Conservation (phyloP, 768 basidiomycete genomes). For the Pleurotus sapidus region DNA sequence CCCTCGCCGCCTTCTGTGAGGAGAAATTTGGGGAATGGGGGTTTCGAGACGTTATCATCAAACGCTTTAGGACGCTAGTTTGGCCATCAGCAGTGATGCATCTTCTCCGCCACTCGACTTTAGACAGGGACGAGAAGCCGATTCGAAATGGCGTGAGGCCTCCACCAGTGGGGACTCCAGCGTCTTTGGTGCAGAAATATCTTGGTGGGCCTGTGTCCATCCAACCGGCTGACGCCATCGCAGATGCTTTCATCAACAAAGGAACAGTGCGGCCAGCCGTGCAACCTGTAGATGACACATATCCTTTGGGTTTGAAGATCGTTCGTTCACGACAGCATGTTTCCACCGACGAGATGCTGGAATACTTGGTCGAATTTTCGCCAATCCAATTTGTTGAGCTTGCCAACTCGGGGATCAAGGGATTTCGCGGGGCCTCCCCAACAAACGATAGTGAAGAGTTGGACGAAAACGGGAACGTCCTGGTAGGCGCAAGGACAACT, state of each 20-base stretch:
- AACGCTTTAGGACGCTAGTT: slow-evolving; percentile 61
- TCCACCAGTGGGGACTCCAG: slow-evolving; percentile 16
- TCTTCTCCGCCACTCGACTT: slow-evolving; percentile 47
- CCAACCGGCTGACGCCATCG: slow-evolving; percentile 11
- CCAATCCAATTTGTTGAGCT: slow-evolving; percentile 50
- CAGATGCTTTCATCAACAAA: slow-evolving; percentile 24
- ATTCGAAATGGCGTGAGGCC: slow-evolving; percentile 15
- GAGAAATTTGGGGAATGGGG: slow-evolving; percentile 72
- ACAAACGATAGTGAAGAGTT: neutral
- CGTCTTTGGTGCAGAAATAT: slow-evolving; percentile 16
- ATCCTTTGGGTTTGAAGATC: slow-evolving; percentile 38
- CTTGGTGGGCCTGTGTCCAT: slow-evolving; percentile 11
- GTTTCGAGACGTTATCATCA: slow-evolving; percentile 54
- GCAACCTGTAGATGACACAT: slow-evolving; percentile 26
- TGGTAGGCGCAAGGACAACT: slow-evolving; percentile 10
- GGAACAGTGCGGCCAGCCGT: slow-evolving; percentile 15
- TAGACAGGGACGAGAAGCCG: slow-evolving; percentile 38
- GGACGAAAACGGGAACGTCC: neutral
- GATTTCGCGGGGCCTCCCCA: slow-evolving; percentile 15
- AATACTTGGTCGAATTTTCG: slow-evolving; percentile 61
- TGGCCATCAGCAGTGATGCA: slow-evolving; percentile 62
- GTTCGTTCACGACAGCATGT: slow-evolving; percentile 50
- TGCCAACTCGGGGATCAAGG: slow-evolving; percentile 48
- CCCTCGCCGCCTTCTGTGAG: slow-evolving; percentile 62
- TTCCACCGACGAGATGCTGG: slow-evolving; percentile 54